Conservation (phyloP, 176 grass and related monocot species). For the Triticum dicoccoides region DNA sequence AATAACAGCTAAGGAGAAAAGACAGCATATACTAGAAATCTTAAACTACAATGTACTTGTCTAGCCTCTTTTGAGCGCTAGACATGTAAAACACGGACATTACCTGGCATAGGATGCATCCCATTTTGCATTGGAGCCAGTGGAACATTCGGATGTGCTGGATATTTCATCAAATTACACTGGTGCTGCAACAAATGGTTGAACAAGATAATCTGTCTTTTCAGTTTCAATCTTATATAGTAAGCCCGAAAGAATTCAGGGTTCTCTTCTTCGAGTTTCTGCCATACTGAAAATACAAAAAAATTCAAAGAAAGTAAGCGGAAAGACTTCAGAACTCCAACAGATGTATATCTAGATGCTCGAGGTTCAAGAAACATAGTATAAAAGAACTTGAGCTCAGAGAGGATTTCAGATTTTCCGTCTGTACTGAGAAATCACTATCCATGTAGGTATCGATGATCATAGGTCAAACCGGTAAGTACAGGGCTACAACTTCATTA, state of each 20-base stretch:
- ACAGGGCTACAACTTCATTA: background rate
- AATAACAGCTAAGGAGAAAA: conserved; percentile 5
- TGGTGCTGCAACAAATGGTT: conserved; percentile 93
- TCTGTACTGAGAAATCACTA: background rate
- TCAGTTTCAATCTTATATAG: conserved; percentile 95
- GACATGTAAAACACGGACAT: conserved; percentile 20
- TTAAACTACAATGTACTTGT: conserved; percentile 3
- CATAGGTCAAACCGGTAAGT: conserved; percentile 5
- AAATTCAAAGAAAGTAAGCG: conserved; percentile 28
- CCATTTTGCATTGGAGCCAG: conserved; percentile 80
- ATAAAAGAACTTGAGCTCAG: too few relatives aligned
- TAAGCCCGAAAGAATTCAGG: conserved; percentile 93
- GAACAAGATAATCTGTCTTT: conserved; percentile 94
- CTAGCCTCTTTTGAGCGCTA: background rate
- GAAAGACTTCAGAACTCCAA: background rate
- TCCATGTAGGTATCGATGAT: background rate
- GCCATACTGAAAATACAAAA: conserved; percentile 78
- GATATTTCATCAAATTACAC: conserved; percentile 91
- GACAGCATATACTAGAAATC: background rate
- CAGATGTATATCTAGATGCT: background rate
- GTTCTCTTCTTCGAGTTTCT: conserved; percentile 99
- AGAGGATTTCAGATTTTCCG: background rate
- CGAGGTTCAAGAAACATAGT: background rate
- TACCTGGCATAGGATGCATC: conserved; percentile 88
- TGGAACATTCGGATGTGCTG: conserved; percentile 62